Evolutionary conservation across 2,329 filamentous ascomycete genomes (phyloP).

Genomic region (Phaeomoniella chlamydospora): DNA sequence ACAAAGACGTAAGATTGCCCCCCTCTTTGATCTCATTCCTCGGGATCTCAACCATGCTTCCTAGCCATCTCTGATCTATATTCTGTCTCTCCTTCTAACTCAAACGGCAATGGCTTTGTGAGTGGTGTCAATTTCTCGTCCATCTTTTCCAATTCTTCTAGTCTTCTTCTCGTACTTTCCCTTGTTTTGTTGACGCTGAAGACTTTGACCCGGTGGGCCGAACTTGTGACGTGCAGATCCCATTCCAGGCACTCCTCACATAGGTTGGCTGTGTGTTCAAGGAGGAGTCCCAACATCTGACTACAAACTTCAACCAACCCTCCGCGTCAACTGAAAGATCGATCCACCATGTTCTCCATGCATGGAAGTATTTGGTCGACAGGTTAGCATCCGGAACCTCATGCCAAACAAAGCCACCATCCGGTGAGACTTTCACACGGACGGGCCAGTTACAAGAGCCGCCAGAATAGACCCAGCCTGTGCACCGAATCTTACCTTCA

Average conservation of each 20-base stretch:
- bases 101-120: conserved; percentile 5
- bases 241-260: conserved; percentile 37
- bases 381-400: conserved; percentile 44
- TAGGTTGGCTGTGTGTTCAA: conserved; percentile 43
- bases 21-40: neutral
- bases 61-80: neutral
- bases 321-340: conserved; percentile 47
- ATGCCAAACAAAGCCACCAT: conserved; percentile 51
- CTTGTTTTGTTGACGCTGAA: conserved; percentile 18
- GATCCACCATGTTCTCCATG: conserved; percentile 51
- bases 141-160: conserved; percentile 13
- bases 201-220: conserved; percentile 18
- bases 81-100: neutral
- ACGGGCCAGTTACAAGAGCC: conserved; percentile 45
- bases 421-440: conserved; percentile 45
- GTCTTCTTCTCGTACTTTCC: conserved; percentile 10
- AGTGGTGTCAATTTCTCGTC: conserved; percentile 15
- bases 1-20: too few species aligned
- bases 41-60: neutral
- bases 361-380: conserved; percentile 44
- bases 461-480: conserved; percentile 43
- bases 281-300: conserved; percentile 45
- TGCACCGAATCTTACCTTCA: conserved; percentile 40
- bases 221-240: conserved; percentile 19
- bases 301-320: conserved; percentile 45